Evolutionary conservation across 1,284 basidiomycete genomes (phyloP), one percentile per base, ranked within the genome.

Genomic region (Ceratobasidium sp.): DNA sequence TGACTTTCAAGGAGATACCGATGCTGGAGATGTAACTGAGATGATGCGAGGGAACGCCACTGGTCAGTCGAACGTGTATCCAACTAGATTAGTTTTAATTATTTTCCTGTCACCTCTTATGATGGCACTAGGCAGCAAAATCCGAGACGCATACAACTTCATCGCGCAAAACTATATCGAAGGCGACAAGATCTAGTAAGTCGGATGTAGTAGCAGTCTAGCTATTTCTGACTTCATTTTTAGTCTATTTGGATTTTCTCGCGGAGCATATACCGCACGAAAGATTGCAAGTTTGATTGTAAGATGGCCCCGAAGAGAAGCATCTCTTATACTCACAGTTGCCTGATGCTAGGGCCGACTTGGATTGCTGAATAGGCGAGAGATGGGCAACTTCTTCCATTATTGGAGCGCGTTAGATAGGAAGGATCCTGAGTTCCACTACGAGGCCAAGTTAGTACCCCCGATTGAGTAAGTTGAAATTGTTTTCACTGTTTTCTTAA

Each of bases 101-200:
- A n/a, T n/a, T n/a, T n/a, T n/a, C n/a, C n/a, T n/a, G n/a, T 6
- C 15, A 1, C 29, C 50, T 19, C 11, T 19, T 31, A 2, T 33
- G n/a, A n/a, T 29, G n/a, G n/a, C n/a, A 9, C 29, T 31, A 76
- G 75, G 75, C 6, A 63, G 59, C 48, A 76, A 76, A 31, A 71
- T 76, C 17, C 75, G 67, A 47, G 75, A 76, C 45, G 75, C 73
- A 6, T 76, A 76, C 64, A 73, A 75, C 24, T 76, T 74, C 15
- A 74, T 76, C 41, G 73, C 75, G 15, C 75, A 76, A 45, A 75
- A 75, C 41, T 75, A 73, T 44, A 24, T 47, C 11, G 50, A 51
- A 29, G 74, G 74, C 1, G 74, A 65, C 41, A 57, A 47, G 22
- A 66, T 74, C 41, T 66, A 27, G 54, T 59, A 36, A 15, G 66